Conservation (phyloP, 371 early-diverging fungal genomes). For the Mortierella sp. region DNA sequence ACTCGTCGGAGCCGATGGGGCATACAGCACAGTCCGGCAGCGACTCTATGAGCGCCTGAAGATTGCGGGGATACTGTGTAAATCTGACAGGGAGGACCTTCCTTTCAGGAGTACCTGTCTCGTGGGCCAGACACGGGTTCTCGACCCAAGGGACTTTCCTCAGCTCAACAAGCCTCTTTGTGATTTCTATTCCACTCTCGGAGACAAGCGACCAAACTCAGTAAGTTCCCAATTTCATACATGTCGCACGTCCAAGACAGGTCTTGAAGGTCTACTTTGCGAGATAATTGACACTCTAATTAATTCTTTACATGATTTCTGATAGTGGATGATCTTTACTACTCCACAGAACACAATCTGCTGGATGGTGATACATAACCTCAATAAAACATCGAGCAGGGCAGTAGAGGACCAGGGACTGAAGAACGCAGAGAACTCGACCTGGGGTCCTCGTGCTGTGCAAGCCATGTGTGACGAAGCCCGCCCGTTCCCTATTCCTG, state of each 20-base stretch:
- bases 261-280: background rate
- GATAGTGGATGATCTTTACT: background rate
- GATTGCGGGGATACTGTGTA: background rate
- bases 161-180: background rate
- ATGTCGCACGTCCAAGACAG: background rate
- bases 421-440: background rate
- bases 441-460: background rate
- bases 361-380: background rate
- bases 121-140: background rate
- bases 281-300: background rate
- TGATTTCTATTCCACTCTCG: background rate
- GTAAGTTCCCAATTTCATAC: background rate
- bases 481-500: background rate
- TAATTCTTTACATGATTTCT: background rate
- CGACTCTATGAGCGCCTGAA: background rate
- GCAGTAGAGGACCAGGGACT: background rate
- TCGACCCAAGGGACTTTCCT: background rate
- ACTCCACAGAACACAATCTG: background rate
- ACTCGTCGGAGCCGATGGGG: conserved; percentile 23
- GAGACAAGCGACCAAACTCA: background rate
- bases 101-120: background rate
- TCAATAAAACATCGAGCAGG: background rate
- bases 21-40: conserved; percentile 13
- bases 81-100: background rate
- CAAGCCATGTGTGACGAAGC: background rate